Evolutionary conservation across 371 early-diverging fungal species (phyloP), one percentile per base, ranked within the genome.

Genomic region (Scutellospora calospora): DNA sequence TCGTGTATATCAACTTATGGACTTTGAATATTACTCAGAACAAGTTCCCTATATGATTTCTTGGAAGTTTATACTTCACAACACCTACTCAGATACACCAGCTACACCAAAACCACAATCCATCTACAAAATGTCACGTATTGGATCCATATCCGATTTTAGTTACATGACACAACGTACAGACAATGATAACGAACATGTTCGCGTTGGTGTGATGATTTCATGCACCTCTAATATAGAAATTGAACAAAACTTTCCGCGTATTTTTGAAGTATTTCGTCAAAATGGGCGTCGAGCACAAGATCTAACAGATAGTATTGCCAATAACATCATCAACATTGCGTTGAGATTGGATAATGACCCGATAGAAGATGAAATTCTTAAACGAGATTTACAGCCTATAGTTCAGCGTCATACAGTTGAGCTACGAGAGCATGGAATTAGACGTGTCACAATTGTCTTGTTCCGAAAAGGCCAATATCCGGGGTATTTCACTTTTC

Each of bases 401-500:
- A 84, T 94, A 63, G 87, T 93, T 45, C 85, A 87, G 38, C 83
- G 84, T 41, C 86, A 90, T 81, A 83, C 89, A 31, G 87, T 84
- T 62, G 88, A 84, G 35, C 91, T 98, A 82, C 92, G 96, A 79
- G 86, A 89, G 79, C 91, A 91, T 72, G 91, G 93, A 45, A 91
- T 98, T 80, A 96, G 97, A 72, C 95, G 99, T 82, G 89, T 98
- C 83, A 96, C 99, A 16, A 94, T 96, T 82, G 91, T 98, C 81
- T 88, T 97, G 80, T 91, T 94, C 84, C 94, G 96, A 75, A 86
- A 89, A 31, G 94, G 92, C 82, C 91, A 93, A 85, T 93, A 91
- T 87, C 97, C 97, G 6, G 94, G 95, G 57, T 97, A 97, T 87
- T 97, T 97, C 82, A 99, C 98, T 68, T 99, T 96, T 94, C 95